Evolutionary conservation across 2,329 filamentous ascomycete genomes (phyloP).

Genomic region (Endoconidiophora polonica): DNA sequence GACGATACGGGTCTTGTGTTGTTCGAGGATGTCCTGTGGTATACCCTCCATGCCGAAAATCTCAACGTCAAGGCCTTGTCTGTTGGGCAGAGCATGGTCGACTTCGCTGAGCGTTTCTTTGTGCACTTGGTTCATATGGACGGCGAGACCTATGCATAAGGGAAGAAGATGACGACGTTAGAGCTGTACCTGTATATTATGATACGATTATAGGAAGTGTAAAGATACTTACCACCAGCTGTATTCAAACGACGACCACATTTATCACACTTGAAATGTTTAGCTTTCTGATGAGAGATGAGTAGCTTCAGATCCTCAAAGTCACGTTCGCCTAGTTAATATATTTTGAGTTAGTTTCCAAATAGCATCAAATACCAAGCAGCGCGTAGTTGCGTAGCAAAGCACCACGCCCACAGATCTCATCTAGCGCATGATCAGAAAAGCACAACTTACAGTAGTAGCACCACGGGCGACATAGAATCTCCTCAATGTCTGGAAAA

Average conservation of each 20-base stretch:
- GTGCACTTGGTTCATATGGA: conserved; percentile 97
- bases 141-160: conserved; percentile 53
- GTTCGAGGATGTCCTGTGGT: conserved; percentile 65
- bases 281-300: conserved; percentile 95
- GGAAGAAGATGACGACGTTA: conserved; percentile 8
- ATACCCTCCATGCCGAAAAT: conserved; percentile 99
- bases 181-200: background rate
- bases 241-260: conserved; percentile 83
- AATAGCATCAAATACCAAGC: no score
- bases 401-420: no score
- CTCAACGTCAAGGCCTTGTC: conserved; percentile 74
- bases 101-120: conserved; percentile 79
- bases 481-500: conserved; percentile 73
- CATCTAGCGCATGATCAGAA: background rate
- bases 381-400: background rate
- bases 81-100: conserved; percentile 80
- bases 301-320: conserved; percentile 96
- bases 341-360: background rate
- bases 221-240: conserved; percentile 55
- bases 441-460: conserved; percentile 59
- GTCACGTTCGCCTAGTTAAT: conserved; percentile 58
- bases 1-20: conserved; percentile 75
- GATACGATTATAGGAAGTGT: background rate
- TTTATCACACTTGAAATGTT: conserved; percentile 94
- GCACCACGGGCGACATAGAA: conserved; percentile 81